Evolutionary conservation across 768 basidiomycete species (phyloP), one percentile per base, ranked within the genome.

Genomic region (Boletus speciosus): DNA sequence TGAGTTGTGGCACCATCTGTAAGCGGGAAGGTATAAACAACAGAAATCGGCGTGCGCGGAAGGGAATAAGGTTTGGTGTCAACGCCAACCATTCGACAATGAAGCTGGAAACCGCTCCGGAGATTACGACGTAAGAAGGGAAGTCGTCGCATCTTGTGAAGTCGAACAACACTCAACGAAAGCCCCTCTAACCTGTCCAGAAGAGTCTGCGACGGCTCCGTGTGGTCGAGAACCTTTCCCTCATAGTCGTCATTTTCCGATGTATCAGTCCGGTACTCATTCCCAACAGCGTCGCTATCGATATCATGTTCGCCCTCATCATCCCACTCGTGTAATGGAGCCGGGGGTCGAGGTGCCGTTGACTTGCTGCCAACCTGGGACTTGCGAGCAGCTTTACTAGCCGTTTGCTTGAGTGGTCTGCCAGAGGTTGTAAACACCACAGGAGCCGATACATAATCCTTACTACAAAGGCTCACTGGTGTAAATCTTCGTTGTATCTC

Each of bases 41-140:
- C 61, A 63, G 50, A 57, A 27, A 72, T 54, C 43, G 61, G 38
- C 35, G n/a, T 56, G 39, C 9, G 34, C 4, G 61, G 67, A 37
- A 49, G 58, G 55, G 61, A 50, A 43, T 55, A 49, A 37, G 64
- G 56, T 40, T 61, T 48, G 19, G 69, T 70, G 4, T 73, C 70
- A 27, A 85, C 61, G 10, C 71, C 69, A 14, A 69, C 59, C 36
- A 49, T 55, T 29, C 50, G 57, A 61, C 83, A 86, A 21, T 72
- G 72, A 19, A 55, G 37, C n/a, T 51, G 55, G 61, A 87, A 87
- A 1, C 81, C 80, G 3, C 46, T 59, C 14, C 74, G 72, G 16
- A 88, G 60, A 58, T 80, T 81, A 11, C 81, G 79, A 27, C 65
- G 70, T 21, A 85, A 71, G 62, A 87, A 88, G 0, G 86, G 86